Base-by-base conservation (phyloP, 208 protist species). In the Wallacemonas collosoma region DNA sequence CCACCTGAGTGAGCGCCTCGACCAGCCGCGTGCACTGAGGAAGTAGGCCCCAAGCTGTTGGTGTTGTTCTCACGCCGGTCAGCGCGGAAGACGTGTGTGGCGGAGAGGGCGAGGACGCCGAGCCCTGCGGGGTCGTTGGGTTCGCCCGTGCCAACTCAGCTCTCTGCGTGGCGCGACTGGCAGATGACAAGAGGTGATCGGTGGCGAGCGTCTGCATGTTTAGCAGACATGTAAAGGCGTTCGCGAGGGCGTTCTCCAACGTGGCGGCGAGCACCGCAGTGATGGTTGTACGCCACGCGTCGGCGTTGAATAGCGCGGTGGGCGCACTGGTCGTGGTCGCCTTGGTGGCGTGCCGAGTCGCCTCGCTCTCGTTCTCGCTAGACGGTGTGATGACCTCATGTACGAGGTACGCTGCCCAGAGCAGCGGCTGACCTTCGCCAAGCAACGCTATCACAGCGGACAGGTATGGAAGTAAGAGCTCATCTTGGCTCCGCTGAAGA, bases 381-480 rank as follows among this genome's bases (percentile, higher is more conserved):
- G 26, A 26, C 26, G 26, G 26, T 26, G 26, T 26, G 26, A 26
- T 26, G 26, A 26, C 26, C 26, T 65, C 60, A 65, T 65, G 60
- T 7, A n/a, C 3, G 7, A 50, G 14, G n/a, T 50, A 65, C n/a
- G 60, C 60, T 11, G n/a, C 60, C 5, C 8, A 39, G 15, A 65
- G 60, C 3, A 65, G 36, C 12, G 43, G 41, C 14, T 65, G n/a
- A 3, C 60, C 60, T 36, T 65, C 40, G 26, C 60, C 60, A 15
- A 65, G 43, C 11, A 65, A 41, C 5, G 12, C 41, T 3, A 65
- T 38, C 40, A 65, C 60, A 11, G 60, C 60, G 3, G 40, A 11
- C 40, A 41, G 41, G 60, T 65, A 65, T 17, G 60, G 60, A 11
- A 12, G 38, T 6, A 65, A 39, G n/a, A 65, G 60, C 4, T 36